Percentiles rank a stretch among this genome's conserved stretches.
Evolutionary conservation across 2,329 filamentous ascomycete genomes (phyloP).

Genomic region (Penicillium sp.): DNA sequence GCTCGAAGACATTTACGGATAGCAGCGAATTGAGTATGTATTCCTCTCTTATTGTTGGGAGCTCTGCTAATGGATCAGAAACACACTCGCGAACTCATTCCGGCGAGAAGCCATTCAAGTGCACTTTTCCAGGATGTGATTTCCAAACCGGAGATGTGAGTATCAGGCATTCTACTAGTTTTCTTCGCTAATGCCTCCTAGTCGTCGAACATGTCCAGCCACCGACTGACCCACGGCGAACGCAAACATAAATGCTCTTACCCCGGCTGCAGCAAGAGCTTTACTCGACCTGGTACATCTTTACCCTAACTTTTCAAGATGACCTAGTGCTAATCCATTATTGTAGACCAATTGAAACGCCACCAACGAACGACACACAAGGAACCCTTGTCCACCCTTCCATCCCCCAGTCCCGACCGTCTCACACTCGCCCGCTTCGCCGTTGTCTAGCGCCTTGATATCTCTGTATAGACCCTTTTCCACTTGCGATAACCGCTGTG

Average conservation of each 20-base stretch:
- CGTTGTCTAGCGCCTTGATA: constrained; percentile 6
- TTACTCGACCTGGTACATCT: constrained; percentile 40
- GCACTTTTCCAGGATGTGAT: constrained; percentile 40
- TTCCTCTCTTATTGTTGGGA: neutral
- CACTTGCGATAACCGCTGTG: neutral
- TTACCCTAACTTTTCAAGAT: no score
- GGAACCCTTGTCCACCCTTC: constrained; percentile 13
- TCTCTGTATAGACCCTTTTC: neutral
- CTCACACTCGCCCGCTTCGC: constrained; percentile 20
- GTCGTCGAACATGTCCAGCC: constrained; percentile 45
- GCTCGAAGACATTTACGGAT: constrained; percentile 42
- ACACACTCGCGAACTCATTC: constrained; percentile 42
- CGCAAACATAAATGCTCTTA: constrained; percentile 40
- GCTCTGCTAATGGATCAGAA: constrained; percentile 31
- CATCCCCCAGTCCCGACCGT: constrained; percentile 23
- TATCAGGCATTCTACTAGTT: neutral
- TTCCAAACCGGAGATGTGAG: constrained; percentile 44
- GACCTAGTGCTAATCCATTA: neutral
- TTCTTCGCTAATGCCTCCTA: constrained; percentile 12
- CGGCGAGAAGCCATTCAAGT: constrained; percentile 43
- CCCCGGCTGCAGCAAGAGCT: constrained; percentile 40
- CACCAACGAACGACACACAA: constrained; percentile 39
- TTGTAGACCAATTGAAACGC: constrained; percentile 40
- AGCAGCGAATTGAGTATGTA: constrained; percentile 42
- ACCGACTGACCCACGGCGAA: constrained; percentile 42